A percentile compares a stretch with the other conserved stretches of the same genome.
These are phyloP conservation scores for Amphichorda felina DNA, from an alignment of 2,329 filamentous ascomycete species.

Conservation along the genomic window DNA sequence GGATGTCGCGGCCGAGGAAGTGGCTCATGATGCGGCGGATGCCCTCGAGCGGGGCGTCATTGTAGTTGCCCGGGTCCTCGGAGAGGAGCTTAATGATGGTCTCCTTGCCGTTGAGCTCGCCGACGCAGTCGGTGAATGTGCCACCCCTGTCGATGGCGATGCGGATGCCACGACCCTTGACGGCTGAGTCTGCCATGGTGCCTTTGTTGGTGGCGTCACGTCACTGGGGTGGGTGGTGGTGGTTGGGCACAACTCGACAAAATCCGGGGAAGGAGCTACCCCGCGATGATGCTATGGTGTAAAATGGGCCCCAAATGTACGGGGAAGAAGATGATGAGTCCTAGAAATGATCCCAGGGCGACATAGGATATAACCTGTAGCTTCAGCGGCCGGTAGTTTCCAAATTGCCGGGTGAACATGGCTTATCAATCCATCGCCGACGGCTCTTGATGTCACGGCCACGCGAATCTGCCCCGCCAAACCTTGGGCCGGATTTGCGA, in stretches of 20 bases:
- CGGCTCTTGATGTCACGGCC: too few relatives aligned
- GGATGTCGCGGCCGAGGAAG: conserved; percentile 65
- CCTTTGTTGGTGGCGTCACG: not conserved
- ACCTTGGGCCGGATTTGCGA: too few relatives aligned
- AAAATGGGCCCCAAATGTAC: not conserved
- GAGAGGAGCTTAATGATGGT: conserved; percentile 81
- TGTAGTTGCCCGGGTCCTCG: conserved; percentile 82
- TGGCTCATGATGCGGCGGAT: conserved; percentile 76
- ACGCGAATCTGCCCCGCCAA: too few relatives aligned
- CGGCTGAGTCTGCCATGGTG: not conserved
- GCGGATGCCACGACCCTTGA: conserved; percentile 39
- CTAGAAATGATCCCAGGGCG: not conserved
- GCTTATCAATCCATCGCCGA: too few relatives aligned
- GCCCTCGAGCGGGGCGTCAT: conserved; percentile 82
- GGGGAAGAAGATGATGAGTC: not conserved
- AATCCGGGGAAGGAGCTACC: too few relatives aligned
- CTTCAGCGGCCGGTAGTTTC: conserved; percentile 1
- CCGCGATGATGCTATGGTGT: too few relatives aligned
- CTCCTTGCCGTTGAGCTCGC: conserved; percentile 68
- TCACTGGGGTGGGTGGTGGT: not conserved
- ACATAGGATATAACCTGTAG: conserved; percentile 1
- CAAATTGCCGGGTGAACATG: not conserved
- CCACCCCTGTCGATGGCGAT: conserved; percentile 74
- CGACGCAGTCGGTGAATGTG: conserved; percentile 88
- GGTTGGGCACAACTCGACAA: not conserved